Conservation (phyloP, 2,329 filamentous ascomycete genomes). For the Ciborinia camelliae region DNA sequence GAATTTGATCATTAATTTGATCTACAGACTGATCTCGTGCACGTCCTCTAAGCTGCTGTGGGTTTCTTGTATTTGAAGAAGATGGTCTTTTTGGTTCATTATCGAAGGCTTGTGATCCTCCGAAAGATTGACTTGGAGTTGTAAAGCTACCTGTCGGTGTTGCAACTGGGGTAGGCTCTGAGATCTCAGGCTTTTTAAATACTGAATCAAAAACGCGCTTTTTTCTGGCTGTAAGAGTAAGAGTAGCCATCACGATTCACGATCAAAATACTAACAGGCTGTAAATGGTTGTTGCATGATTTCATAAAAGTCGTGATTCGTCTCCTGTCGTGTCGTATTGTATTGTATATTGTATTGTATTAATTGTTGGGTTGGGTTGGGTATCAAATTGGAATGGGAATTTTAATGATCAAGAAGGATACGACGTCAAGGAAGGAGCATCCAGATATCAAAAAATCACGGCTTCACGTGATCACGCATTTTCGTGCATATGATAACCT, state of each 20-base stretch:
- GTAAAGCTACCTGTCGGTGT: conserved; percentile 32
- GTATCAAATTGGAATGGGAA: neutral
- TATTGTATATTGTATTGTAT: too few species aligned
- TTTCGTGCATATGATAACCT: neutral
- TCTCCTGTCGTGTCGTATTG: too few species aligned
- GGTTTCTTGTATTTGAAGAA: conserved; percentile 1
- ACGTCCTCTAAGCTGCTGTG: neutral
- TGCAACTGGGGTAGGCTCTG: conserved; percentile 33
- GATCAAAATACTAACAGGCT: neutral
- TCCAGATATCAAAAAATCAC: conserved; percentile 3
- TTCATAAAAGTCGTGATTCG: neutral
- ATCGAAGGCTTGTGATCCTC: conserved; percentile 21
- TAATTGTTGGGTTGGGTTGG: neutral
- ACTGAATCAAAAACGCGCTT: conserved; percentile 37
- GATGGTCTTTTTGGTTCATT: conserved; percentile 4
- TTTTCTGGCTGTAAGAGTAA: conserved; percentile 23
- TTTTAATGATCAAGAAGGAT: neutral
- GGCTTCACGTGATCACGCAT: neutral
- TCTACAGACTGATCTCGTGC: conserved; percentile 8
- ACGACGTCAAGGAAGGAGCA: neutral
- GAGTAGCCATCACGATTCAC: conserved; percentile 15
- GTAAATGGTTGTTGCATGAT: neutral
- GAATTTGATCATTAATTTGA: conserved; percentile 44
- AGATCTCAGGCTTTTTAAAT: conserved; percentile 31
- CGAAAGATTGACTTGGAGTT: conserved; percentile 31